Conservation (phyloP, 257 asterid genomes). For the Solanum habrochaites region DNA sequence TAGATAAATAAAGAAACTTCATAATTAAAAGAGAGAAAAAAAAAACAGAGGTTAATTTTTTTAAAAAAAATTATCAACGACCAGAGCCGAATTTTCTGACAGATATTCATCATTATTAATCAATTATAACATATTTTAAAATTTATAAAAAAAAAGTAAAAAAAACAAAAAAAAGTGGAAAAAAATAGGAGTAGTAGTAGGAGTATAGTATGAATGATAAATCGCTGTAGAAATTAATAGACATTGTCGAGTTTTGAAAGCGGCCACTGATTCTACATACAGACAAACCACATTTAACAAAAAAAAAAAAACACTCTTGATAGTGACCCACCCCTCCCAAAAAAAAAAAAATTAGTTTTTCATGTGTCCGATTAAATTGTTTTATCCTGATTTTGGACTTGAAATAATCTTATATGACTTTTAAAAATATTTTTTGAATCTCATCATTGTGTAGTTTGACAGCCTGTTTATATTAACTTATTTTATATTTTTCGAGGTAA, state of each 20-base stretch:
- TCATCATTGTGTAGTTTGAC: too few relatives aligned
- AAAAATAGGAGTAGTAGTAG: background rate
- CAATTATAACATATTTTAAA: conserved; percentile 1
- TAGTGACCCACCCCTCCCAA: conserved; percentile 13
- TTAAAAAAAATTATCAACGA: background rate
- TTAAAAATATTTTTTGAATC: background rate
- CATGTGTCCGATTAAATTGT: fast-evolving
- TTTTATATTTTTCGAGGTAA: too few relatives aligned
- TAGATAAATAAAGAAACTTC: conserved; percentile 8
- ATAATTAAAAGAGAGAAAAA: conserved; percentile 5
- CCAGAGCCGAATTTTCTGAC: conserved; percentile 45
- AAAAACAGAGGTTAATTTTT: too few relatives aligned
- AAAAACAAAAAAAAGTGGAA: background rate
- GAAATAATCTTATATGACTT: too few relatives aligned
- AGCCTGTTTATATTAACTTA: too few relatives aligned
- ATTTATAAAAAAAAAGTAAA: too few relatives aligned
- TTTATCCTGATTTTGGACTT: fast-evolving
- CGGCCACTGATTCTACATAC: conserved; percentile 25
- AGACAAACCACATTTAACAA: conserved; percentile 31
- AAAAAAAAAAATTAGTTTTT: background rate
- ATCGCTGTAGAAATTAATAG: conserved; percentile 8
- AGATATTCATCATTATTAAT: conserved; percentile 3
- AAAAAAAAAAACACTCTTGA: conserved; percentile 18
- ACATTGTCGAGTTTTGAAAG: conserved; percentile 50
- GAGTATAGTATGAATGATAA: background rate